Evolutionary conservation across 192 early-diverging fungal genomes (phyloP).

Genomic region (Umbelopsis sp.): DNA sequence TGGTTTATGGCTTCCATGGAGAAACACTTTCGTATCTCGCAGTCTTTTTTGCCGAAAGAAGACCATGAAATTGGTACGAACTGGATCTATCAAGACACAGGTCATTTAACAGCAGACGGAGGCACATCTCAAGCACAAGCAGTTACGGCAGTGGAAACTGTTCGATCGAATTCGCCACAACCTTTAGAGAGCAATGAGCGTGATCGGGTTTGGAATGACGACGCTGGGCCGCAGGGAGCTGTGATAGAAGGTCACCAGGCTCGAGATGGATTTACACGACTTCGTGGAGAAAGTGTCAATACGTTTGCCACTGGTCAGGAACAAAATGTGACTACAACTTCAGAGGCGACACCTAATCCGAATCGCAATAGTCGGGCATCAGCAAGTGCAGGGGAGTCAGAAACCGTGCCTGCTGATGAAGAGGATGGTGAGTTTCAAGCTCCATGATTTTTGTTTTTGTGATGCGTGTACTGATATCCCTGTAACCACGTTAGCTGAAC

Average conservation of each 20-base stretch:
- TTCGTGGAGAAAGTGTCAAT: constrained; percentile 28
- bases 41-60: constrained; percentile 14
- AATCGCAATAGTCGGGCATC: neutral
- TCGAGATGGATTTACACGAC: constrained; percentile 26
- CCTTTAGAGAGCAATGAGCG: neutral
- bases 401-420: constrained; percentile 37
- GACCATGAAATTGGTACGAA: constrained; percentile 6
- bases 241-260: constrained; percentile 9
- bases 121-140: neutral
- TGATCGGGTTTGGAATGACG: neutral
- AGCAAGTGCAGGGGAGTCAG: constrained; percentile 40
- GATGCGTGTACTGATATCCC: neutral
- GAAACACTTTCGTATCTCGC: constrained; percentile 35
- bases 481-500: constrained; percentile 39
- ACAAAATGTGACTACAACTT: neutral
- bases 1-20: constrained; percentile 77
- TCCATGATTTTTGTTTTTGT: neutral
- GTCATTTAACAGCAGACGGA: neutral
- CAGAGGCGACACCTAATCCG: neutral
- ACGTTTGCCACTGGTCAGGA: neutral
- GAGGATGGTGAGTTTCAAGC: constrained; percentile 45
- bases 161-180: neutral
- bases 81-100: neutral
- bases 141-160: neutral
- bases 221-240: neutral